Conservation (phyloP, 129 eudicot species). For the Chrysanthemum makinoi region DNA sequence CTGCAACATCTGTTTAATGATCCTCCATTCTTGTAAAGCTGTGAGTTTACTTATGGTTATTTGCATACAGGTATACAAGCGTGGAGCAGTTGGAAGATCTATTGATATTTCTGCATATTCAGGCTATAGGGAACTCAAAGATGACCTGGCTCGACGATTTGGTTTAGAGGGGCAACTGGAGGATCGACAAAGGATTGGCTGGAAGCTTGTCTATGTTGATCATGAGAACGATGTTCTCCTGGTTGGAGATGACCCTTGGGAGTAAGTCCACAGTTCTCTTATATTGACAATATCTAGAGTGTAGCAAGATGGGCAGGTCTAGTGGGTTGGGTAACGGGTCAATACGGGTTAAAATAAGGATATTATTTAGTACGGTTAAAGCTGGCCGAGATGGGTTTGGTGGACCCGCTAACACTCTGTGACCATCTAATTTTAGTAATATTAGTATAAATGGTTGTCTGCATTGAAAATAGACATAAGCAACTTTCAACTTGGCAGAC, state of each 20-base stretch:
- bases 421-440: not conserved
- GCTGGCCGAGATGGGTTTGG: not conserved
- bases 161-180: conserved; percentile 90
- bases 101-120: conserved; percentile 78
- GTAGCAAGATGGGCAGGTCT: not conserved
- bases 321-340: not conserved
- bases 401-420: not conserved
- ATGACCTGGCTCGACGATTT: conserved; percentile 83
- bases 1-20: not conserved
- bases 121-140: conserved; percentile 82
- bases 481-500: too few species aligned
- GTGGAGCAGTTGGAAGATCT: conserved; percentile 96
- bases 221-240: conserved; percentile 86
- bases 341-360: not conserved
- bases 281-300: not conserved
- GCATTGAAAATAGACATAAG: too few species aligned
- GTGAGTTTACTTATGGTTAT: not conserved
- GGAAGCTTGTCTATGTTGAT: conserved; percentile 95
- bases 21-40: not conserved
- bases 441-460: not conserved
- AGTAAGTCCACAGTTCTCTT: conserved; percentile 49
- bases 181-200: conserved; percentile 76
- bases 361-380: not conserved
- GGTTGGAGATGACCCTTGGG: conserved; percentile 98
- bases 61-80: conserved; percentile 64